These are phyloP conservation scores for Luffa acutangula DNA, from an alignment of 306 rosid genomes.

Conservation along the genomic window DNA sequence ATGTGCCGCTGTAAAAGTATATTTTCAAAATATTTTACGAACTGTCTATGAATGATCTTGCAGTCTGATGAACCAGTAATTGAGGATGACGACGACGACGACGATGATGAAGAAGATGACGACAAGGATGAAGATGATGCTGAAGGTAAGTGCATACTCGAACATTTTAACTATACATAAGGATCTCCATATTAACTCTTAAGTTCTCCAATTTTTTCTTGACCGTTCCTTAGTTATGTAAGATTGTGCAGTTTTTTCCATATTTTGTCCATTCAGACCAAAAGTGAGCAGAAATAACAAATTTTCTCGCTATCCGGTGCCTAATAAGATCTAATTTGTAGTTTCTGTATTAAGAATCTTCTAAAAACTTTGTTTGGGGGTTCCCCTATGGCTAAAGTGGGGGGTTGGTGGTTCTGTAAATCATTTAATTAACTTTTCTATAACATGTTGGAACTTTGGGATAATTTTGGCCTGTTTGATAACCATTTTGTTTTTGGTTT, in stretches of 20 bases:
- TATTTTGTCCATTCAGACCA: background rate
- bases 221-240: background rate
- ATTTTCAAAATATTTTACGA: background rate
- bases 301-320: background rate
- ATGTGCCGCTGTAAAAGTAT: background rate
- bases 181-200: background rate
- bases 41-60: background rate
- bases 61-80: slow-evolving; percentile 72
- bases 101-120: slow-evolving; percentile 55
- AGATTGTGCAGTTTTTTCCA: background rate
- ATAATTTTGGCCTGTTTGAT: background rate
- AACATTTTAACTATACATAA: background rate
- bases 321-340: background rate
- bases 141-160: slow-evolving; percentile 43
- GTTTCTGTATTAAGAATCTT: background rate
- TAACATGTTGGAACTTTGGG: background rate
- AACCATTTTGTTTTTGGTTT: too few relatives aligned
- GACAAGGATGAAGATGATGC: slow-evolving; percentile 47
- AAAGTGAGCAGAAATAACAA: background rate
- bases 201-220: background rate
- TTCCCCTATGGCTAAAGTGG: background rate
- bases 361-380: background rate
- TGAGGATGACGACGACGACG: slow-evolving; percentile 72
- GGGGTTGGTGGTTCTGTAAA: background rate
- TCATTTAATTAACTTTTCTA: background rate